Evolutionary conservation across 345 rosid genomes (phyloP).

Genomic region (Arabidopsis thaliana): DNA sequence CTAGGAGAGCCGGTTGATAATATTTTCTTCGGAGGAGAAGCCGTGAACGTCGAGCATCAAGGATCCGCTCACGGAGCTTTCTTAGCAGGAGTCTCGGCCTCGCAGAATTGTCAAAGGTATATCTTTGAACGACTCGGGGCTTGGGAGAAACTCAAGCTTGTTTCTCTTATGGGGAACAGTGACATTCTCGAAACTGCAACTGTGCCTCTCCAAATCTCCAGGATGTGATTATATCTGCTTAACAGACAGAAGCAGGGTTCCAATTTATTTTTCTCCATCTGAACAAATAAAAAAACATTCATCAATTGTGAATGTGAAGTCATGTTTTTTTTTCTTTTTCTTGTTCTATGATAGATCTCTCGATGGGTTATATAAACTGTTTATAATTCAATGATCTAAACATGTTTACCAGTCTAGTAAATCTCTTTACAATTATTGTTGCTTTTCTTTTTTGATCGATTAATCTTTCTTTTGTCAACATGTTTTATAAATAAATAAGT

Average conservation of each 20-base stretch:
- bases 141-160: conserved; percentile 54
- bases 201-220: conserved; percentile 78
- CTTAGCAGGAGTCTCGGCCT: conserved; percentile 73
- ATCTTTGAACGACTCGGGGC: conserved; percentile 55
- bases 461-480: no score
- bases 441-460: no score
- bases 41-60: conserved; percentile 77
- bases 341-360: background rate
- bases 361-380: conserved; percentile 6
- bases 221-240: conserved; percentile 55
- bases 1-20: conserved; percentile 70
- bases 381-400: conserved; percentile 11
- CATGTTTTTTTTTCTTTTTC: background rate
- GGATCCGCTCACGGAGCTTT: conserved; percentile 94
- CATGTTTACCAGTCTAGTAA: background rate
- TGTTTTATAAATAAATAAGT: no score
- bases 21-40: conserved; percentile 90
- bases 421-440: background rate
- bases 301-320: background rate
- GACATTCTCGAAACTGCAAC: conserved; percentile 56
- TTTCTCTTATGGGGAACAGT: conserved; percentile 48
- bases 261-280: background rate
- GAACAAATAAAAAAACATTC: conserved; percentile 6
- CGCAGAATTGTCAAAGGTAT: conserved; percentile 66
- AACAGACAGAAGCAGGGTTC: background rate